Conservation (phyloP, 371 early-diverging fungal genomes). For the Apophysomyces ossiformis region DNA sequence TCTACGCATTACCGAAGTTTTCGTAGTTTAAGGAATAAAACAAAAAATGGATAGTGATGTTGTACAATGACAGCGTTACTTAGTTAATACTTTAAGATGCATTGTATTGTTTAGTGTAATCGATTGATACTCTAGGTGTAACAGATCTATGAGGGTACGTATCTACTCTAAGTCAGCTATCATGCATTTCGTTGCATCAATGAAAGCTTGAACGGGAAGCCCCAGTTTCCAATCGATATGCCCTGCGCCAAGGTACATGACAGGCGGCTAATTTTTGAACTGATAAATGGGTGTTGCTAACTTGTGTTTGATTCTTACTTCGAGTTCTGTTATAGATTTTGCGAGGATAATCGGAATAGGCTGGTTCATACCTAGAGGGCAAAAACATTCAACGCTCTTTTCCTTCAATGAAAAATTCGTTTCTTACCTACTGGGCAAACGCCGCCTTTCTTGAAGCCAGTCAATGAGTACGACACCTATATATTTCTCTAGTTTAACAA, state of each 20-base stretch:
- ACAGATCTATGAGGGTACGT: neutral
- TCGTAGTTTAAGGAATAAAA: no score
- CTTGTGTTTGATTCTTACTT: constrained; percentile 33
- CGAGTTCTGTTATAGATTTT: constrained; percentile 58
- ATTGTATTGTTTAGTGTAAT: no score
- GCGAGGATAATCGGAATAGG: constrained; percentile 71
- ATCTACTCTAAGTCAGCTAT: constrained; percentile 64
- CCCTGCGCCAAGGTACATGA: constrained; percentile 87
- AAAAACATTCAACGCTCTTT: neutral
- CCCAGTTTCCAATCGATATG: constrained; percentile 89
- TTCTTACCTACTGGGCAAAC: constrained; percentile 70
- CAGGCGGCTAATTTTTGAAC: constrained; percentile 57
- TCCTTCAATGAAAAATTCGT: neutral
- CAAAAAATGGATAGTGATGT: no score
- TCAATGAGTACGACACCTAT: constrained; percentile 56
- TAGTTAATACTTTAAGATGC: no score
- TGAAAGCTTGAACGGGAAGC: constrained; percentile 68
- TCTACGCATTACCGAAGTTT: no score
- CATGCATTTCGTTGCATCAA: constrained; percentile 59
- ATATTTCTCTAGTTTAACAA: neutral
- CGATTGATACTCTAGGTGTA: neutral
- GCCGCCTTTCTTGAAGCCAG: constrained; percentile 74
- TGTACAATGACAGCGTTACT: no score
- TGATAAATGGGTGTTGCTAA: neutral
- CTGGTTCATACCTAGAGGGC: constrained; percentile 43